Evolutionary conservation across 306 rosid species (phyloP), one percentile per base, ranked within the genome.

Genomic region (Vigna hirtella): DNA sequence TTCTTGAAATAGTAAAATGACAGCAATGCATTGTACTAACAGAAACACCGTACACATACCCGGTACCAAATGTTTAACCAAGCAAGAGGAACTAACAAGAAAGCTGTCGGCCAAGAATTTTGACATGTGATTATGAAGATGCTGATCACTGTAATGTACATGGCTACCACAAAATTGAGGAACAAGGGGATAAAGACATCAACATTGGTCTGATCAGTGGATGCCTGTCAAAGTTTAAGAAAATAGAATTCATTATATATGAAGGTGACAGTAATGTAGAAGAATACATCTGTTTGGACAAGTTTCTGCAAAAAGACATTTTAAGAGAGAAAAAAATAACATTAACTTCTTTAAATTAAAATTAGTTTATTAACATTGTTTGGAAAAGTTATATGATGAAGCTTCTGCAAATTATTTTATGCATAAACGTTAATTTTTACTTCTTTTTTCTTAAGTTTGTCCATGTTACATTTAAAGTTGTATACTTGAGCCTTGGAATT

Each of bases 51-150:
- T 26, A 7, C 47, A 22, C 92, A 6, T 95, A 95, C 99, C 97
- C 99, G 92, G 77, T 91, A 95, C 99, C 99, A 95, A 53, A 92
- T 4, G 65, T 95, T 95, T 85, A 95, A 86, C 98, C 96, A 93
- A 68, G 79, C 62, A 58, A 95, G 98, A 18, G 99, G 99, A 73
- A 95, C 55, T 47, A 95, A 49, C 85, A 95, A 88, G 90, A 95
- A 91, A 32, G 87, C 62, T 11, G 99, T 93, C n/a, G 99, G 99
- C 99, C 99, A 95, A 11, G 98, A 85, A 66, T 91, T 83, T 78
- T 95, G 99, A 58, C 98, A 91, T 9, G 88, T 83, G 47, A 95
- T 20, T 34, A 91, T 79, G 84, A 95, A 36, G 81, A 86, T 89
- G 80, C 99, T 36, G 72, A 91, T 36, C 83, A 93, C 92, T 15